Evolutionary conservation across 768 basidiomycete species (phyloP).

Genomic region (Podaxis pistillaris): DNA sequence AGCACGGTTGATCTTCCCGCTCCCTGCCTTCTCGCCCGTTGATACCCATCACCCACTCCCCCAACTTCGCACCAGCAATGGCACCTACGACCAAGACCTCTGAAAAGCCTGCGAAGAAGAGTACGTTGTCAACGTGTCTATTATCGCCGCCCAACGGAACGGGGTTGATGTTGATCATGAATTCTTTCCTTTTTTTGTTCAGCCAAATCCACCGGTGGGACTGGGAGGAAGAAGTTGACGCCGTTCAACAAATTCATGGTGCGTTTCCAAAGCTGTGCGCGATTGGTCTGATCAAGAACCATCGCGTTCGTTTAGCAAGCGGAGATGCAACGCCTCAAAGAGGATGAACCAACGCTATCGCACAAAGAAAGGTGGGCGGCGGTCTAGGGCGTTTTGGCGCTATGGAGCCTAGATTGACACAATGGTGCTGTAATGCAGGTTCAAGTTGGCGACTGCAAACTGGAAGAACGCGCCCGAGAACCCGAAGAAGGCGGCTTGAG

Average conservation of each 20-base stretch:
- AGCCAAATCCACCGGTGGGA: conserved; percentile 55
- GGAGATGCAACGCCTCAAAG: conserved; percentile 78
- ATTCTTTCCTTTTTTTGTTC: conserved; percentile 19
- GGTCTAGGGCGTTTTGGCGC: conserved; percentile 15
- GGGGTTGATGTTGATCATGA: conserved; percentile 19
- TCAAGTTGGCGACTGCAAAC: conserved; percentile 72
- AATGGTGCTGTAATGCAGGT: conserved; percentile 36
- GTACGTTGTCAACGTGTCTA: conserved; percentile 34
- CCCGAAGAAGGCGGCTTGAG: conserved; percentile 41
- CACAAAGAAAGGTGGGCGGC: conserved; percentile 69
- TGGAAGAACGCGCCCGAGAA: conserved; percentile 79
- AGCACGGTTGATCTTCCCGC: conserved; percentile 12
- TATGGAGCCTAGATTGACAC: conserved; percentile 17
- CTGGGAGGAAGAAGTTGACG: conserved; percentile 60
- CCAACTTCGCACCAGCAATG: conserved; percentile 30
- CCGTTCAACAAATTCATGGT: conserved; percentile 78
- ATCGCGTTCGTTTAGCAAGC: conserved; percentile 48
- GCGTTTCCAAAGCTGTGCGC: conserved; percentile 17
- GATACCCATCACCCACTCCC: conserved; percentile 11
- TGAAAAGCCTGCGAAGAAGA: conserved; percentile 56
- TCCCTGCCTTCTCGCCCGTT: not conserved
- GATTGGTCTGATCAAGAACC: conserved; percentile 7
- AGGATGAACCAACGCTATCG: conserved; percentile 64
- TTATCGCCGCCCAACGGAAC: conserved; percentile 10
- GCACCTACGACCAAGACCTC: conserved; percentile 41